Evolutionary conservation across 352 stramenopile species (phyloP).

Genomic region (Phytophthora citricola): DNA sequence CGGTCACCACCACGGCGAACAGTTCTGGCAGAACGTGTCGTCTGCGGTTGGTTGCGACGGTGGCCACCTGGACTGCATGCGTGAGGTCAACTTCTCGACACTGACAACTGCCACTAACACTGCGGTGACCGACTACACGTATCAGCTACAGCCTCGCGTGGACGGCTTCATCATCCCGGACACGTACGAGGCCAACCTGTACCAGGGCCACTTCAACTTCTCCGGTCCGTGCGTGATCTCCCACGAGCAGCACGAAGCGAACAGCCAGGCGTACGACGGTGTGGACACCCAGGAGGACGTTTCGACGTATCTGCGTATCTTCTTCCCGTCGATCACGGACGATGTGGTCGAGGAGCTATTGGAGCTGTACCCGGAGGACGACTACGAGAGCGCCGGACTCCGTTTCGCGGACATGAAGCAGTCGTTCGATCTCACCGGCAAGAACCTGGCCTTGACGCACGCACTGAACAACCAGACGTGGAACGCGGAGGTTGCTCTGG

Average conservation of each 20-base stretch:
- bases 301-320: constrained; percentile 28
- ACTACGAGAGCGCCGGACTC: constrained; percentile 33
- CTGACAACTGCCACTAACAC: neutral
- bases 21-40: constrained; percentile 42
- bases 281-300: constrained; percentile 28
- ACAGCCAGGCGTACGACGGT: constrained; percentile 15
- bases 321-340: constrained; percentile 34
- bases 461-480: constrained; percentile 36
- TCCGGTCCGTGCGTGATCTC: constrained; percentile 35
- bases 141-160: constrained; percentile 31
- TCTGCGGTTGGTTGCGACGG: constrained; percentile 21
- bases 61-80: constrained; percentile 34
- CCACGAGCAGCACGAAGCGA: constrained; percentile 32
- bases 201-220: constrained; percentile 44
- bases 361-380: constrained; percentile 25
- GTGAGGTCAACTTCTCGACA: constrained; percentile 19
- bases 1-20: constrained; percentile 30
- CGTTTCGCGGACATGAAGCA: constrained; percentile 39
- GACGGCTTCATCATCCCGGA: constrained; percentile 36
- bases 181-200: constrained; percentile 37
- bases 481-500: constrained; percentile 30
- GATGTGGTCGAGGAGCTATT: constrained; percentile 26
- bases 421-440: constrained; percentile 30
- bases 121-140: constrained; percentile 12
- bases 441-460: constrained; percentile 28